Percentiles rank a stretch among this genome's conserved stretches.
phyloP scores from a whole-genome alignment of 805 yeast genomes.

The Ogataea nakhonphanomensis region DNA sequence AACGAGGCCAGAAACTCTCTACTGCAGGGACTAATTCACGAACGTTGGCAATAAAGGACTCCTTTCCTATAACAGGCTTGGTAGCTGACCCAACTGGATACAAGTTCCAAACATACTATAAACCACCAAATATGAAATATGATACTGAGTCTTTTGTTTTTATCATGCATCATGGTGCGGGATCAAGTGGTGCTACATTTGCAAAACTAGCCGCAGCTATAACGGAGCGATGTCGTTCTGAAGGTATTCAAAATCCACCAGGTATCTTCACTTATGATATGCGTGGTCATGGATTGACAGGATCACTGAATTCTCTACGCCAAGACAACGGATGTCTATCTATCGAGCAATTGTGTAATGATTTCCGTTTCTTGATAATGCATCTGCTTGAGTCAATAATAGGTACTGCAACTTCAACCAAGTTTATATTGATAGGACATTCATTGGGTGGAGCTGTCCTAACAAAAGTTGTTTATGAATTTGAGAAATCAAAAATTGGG shows the following conservation, averaged over 20 bases:
- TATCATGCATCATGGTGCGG: constrained; percentile 92
- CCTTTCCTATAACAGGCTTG: constrained; percentile 13
- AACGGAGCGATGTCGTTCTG: constrained; percentile 31
- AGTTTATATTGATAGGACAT: constrained; percentile 74
- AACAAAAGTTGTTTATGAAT: constrained; percentile 43
- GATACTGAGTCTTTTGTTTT: constrained; percentile 50
- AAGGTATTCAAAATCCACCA: constrained; percentile 37
- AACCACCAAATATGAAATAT: constrained; percentile 38
- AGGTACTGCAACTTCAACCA: constrained; percentile 19
- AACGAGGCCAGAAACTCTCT: no score
- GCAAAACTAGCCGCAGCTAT: constrained; percentile 49
- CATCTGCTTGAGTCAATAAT: constrained; percentile 30
- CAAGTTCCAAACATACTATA: constrained; percentile 54
- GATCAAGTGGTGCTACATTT: constrained; percentile 81
- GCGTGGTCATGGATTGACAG: constrained; percentile 77
- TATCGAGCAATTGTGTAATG: constrained; percentile 52
- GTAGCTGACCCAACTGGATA: constrained; percentile 25
- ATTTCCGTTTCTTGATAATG: constrained; percentile 49
- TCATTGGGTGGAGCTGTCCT: constrained; percentile 90
- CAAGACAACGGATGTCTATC: constrained; percentile 32
- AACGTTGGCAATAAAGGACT: no score
- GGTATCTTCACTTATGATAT: constrained; percentile 75
- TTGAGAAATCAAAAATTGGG: neutral
- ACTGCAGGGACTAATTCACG: no score
- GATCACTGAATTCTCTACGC: constrained; percentile 17